A percentile compares a stretch with the other conserved stretches of the same genome.
Conservation (phyloP, 805 yeast genomes). For the Saturnispora serradocipensis region DNA sequence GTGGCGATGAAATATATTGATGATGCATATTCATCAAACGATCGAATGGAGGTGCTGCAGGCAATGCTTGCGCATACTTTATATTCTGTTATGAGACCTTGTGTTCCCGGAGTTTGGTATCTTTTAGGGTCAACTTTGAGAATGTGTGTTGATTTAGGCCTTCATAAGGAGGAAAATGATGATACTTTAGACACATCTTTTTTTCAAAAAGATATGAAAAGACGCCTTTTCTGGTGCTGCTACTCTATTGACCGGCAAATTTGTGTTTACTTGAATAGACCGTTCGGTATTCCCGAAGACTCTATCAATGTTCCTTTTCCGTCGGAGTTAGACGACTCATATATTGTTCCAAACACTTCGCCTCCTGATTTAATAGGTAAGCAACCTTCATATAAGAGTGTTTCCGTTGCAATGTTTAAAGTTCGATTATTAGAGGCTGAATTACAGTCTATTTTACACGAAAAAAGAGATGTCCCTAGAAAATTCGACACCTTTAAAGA, state of each 20-base stretch:
- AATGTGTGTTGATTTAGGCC: slow-evolving; percentile 73
- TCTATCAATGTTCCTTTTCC: slow-evolving; percentile 66
- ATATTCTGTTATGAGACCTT: slow-evolving; percentile 81
- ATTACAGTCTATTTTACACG: slow-evolving; percentile 63
- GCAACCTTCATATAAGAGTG: slow-evolving; percentile 51
- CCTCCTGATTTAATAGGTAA: slow-evolving; percentile 32
- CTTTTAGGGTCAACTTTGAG: slow-evolving; percentile 73
- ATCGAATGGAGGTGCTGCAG: slow-evolving; percentile 63
- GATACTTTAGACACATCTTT: slow-evolving; percentile 34
- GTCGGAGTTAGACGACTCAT: slow-evolving; percentile 62
- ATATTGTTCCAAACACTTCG: slow-evolving; percentile 32
- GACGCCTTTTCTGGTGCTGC: slow-evolving; percentile 83
- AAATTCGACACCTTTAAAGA: slow-evolving; percentile 40
- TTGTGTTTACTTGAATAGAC: slow-evolving; percentile 79
- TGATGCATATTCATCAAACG: slow-evolving; percentile 44
- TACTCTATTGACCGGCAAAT: slow-evolving; percentile 80
- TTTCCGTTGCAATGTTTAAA: slow-evolving; percentile 57
- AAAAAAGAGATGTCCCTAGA: slow-evolving; percentile 63
- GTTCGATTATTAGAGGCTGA: slow-evolving; percentile 72
- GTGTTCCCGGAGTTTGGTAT: slow-evolving; percentile 91
- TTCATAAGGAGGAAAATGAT: slow-evolving; percentile 54
- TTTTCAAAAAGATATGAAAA: slow-evolving; percentile 54
- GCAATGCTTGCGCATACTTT: slow-evolving; percentile 59
- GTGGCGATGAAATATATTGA: slow-evolving; percentile 56
- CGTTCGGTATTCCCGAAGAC: slow-evolving; percentile 83